A percentile compares a stretch with the other conserved stretches of the same genome.
phyloP scores from a whole-genome alignment of 2,329 filamentous ascomycete species.

The Fusarium coffeatum region DNA sequence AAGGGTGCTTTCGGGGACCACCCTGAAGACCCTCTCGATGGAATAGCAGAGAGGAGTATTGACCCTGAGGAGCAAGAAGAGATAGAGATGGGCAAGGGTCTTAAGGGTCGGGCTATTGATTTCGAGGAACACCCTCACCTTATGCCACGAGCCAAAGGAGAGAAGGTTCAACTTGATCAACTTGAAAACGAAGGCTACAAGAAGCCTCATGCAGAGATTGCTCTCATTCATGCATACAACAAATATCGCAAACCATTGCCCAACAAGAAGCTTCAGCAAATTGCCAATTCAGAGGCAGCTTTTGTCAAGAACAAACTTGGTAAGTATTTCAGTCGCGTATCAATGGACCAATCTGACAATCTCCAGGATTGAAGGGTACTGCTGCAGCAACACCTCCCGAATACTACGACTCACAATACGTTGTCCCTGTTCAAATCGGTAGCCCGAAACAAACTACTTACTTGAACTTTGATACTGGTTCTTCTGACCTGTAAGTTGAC shows the following conservation, averaged over 20 bases:
- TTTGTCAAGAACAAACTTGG: slow-evolving; percentile 43
- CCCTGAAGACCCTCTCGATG: slow-evolving; percentile 5
- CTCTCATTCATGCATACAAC: slow-evolving; percentile 49
- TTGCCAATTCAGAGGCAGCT: slow-evolving; percentile 33
- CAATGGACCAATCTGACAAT: not conserved
- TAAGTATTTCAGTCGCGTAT: not conserved
- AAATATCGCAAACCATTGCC: slow-evolving; percentile 54
- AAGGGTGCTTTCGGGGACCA: slow-evolving; percentile 1
- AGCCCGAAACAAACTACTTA: slow-evolving; percentile 66
- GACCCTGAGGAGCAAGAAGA: slow-evolving; percentile 14
- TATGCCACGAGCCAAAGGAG: slow-evolving; percentile 13
- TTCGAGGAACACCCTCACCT: slow-evolving; percentile 17
- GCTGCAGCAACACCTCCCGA: slow-evolving; percentile 46
- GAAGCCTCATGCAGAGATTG: slow-evolving; percentile 48
- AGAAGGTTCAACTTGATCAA: slow-evolving; percentile 48
- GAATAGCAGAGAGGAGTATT: not conserved
- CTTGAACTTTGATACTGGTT: slow-evolving; percentile 76
- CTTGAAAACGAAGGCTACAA: slow-evolving; percentile 51
- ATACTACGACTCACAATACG: slow-evolving; percentile 65
- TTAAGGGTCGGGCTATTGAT: slow-evolving; percentile 11
- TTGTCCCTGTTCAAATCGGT: slow-evolving; percentile 72
- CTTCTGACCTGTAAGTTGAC: slow-evolving; percentile 59
- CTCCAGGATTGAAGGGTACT: slow-evolving; percentile 36
- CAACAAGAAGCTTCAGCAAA: slow-evolving; percentile 38
- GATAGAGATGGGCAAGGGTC: not conserved